phyloP scores from a whole-genome alignment of 768 basidiomycete genomes.

The Fomitopsis pulvina region DNA sequence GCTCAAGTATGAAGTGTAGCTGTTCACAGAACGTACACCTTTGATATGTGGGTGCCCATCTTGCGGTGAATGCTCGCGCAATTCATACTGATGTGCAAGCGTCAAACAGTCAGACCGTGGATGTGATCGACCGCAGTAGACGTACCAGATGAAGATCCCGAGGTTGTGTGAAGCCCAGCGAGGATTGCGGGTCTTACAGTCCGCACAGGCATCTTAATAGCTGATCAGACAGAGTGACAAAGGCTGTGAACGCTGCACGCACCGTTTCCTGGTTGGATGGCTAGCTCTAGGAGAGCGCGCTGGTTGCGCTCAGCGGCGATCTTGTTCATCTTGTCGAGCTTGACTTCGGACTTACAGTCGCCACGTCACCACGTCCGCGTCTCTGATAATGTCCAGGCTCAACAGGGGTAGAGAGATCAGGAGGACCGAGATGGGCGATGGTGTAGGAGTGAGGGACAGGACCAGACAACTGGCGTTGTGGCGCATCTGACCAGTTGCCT shows the following conservation, averaged over 20 bases:
- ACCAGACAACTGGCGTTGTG: no score
- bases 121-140: neutral
- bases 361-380: no score
- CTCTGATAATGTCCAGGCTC: neutral
- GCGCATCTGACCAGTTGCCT: no score
- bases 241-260: constrained; percentile 18
- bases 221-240: neutral
- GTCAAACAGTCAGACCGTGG: neutral
- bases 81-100: constrained; percentile 44
- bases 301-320: constrained; percentile 61
- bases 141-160: constrained; percentile 81
- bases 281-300: constrained; percentile 61
- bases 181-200: constrained; percentile 82
- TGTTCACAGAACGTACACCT: constrained; percentile 59
- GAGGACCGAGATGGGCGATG: no score
- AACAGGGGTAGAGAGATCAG: neutral
- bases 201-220: constrained; percentile 74
- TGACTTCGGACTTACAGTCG: neutral
- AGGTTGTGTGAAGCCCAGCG: constrained; percentile 88
- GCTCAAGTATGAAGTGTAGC: neutral
- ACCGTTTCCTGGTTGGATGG: constrained; percentile 77
- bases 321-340: constrained; percentile 34
- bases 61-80: constrained; percentile 93
- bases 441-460: no score
- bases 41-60: constrained; percentile 88